phyloP scores from a whole-genome alignment of 2,329 filamentous ascomycete genomes.

The Elsinoe batatas region DNA sequence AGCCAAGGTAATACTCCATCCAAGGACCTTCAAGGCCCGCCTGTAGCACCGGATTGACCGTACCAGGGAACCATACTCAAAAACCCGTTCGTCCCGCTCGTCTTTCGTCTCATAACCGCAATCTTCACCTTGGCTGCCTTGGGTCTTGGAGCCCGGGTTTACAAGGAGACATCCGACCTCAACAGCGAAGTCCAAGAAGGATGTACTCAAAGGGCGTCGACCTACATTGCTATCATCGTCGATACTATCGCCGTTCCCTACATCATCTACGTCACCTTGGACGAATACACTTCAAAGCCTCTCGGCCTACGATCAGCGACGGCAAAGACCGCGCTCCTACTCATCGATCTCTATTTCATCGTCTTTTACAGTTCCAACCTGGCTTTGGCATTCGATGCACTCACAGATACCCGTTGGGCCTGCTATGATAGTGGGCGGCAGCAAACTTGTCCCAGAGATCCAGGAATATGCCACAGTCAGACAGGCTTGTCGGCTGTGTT shows the following conservation, averaged over 20 bases:
- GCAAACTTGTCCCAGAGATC: constrained; percentile 26
- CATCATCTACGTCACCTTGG: constrained; percentile 85
- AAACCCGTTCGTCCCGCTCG: constrained; percentile 74
- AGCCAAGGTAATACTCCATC: constrained; percentile 37
- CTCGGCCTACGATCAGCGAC: constrained; percentile 74
- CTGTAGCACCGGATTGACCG: constrained; percentile 1
- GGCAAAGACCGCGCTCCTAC: constrained; percentile 79
- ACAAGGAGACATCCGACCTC: constrained; percentile 34
- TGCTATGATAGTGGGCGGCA: constrained; percentile 28
- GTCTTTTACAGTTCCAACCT: constrained; percentile 94
- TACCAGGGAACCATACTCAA: constrained; percentile 54
- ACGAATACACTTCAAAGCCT: constrained; percentile 92
- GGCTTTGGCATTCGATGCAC: constrained; percentile 75
- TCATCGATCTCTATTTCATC: constrained; percentile 91
- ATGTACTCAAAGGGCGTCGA: constrained; percentile 48
- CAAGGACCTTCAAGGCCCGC: neutral
- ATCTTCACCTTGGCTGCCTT: constrained; percentile 74
- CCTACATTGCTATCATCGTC: constrained; percentile 79
- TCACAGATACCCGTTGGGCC: constrained; percentile 53
- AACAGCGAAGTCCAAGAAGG: constrained; percentile 25
- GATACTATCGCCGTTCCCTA: constrained; percentile 85
- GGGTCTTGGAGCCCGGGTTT: constrained; percentile 66
- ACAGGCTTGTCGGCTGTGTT: constrained; percentile 69
- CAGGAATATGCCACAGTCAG: constrained; percentile 50
- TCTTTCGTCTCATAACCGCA: constrained; percentile 74